Base-by-base conservation (phyloP, 2,329 filamentous ascomycete species). In the Penicillium corylophilum region DNA sequence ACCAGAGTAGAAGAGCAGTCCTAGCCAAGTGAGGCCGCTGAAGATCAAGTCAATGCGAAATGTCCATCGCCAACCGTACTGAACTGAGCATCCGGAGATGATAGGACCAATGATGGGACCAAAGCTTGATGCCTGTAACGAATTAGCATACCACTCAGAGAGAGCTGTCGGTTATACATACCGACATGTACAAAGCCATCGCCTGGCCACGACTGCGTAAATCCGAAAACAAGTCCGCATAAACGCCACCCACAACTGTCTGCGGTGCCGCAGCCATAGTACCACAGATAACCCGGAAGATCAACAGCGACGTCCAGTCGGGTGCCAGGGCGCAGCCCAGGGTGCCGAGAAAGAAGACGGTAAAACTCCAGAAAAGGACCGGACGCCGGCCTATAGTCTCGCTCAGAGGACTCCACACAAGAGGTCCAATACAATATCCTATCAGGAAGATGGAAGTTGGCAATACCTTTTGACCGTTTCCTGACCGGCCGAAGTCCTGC, bases 41-140 rank as follows among this genome's bases (percentile, higher is more conserved):
- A 89, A 76, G 16, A 91, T 87, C 15, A 89, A 74, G 13, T 76
- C 85, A 22, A 90, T 79, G 81, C 75, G 76, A 33, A 78, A 79
- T 0, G 71, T 67, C 74, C 76, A 78, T 22, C 74, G 65, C 77
- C 77, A 79, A 1, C 67, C 69, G n/a, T 71, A 61, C 1, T 62
- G 48, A 5, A 71, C 64, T 5, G 70, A 63, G 41, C 72, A 79
- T 0, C 76, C 77, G 0, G 76, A 77, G 20, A 79, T 73, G 0
- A 74, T 71, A 0, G 76, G 76, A 0, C 71, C 74, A 8, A 76
- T 50, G 0, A 73, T 61, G 0, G 77, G 76, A 1, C 74, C 75
- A 20, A 71, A 67, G 4, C 69, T 71, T 3, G 72, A 71, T 1
- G 68, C 68, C 53, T 70, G n/a, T 4, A 13, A 9, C 18, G 1